Base-by-base conservation (phyloP, 2,329 filamentous ascomycete genomes). In the Fragosphaeria purpurea region DNA sequence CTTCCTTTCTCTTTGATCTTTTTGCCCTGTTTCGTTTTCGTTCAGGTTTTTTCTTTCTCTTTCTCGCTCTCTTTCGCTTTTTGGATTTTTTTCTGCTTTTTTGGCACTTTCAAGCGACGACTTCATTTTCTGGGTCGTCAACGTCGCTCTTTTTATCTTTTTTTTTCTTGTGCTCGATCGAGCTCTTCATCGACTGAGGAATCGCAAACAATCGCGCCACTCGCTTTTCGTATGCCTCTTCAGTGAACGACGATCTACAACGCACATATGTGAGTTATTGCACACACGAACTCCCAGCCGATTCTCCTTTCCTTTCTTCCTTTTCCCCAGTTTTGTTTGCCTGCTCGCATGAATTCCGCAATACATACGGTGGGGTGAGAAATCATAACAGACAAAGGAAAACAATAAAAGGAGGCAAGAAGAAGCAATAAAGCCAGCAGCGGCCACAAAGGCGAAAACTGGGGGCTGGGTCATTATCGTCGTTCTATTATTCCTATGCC, bases 61-160 rank as follows among this genome's bases (percentile, higher is more conserved):
- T 72, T 71, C 60, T 56, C 54, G 56, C 49, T 50, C 41, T 39
- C 38, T 44, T 46, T n/a, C 35, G 34, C n/a, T 33, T 44, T 47
- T 34, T 51, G 10, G 12, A 13, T 37, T 46, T 44, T 50, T 38
- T 22, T 22, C 22, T 22, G 22, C 22, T 41, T 46, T 39, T 22
- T 41, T 13, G 32, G n/a, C 39, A n/a, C 38, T 47, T 40, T 13
- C 42, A 42, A 44, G 47, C 50, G 50, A 44, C 50, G 45, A 34
- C 41, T 47, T 13, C 7, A 34, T 48, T 31, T 22, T 22, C 22
- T 22, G 22, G 41, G n/a, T 48, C 51, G 52, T 46, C 50, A 22
- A 37, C 43, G 50, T 47, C 53, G 42, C 48, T 53, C 53, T 47
- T 51, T 22, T 37, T 37, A 37, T 37, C 35, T 37, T 7, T 51